A percentile compares a stretch with the other conserved stretches of the same genome.
Evolutionary conservation across 2,329 filamentous ascomycete species (phyloP).

Genomic region (Claviceps maximensis): DNA sequence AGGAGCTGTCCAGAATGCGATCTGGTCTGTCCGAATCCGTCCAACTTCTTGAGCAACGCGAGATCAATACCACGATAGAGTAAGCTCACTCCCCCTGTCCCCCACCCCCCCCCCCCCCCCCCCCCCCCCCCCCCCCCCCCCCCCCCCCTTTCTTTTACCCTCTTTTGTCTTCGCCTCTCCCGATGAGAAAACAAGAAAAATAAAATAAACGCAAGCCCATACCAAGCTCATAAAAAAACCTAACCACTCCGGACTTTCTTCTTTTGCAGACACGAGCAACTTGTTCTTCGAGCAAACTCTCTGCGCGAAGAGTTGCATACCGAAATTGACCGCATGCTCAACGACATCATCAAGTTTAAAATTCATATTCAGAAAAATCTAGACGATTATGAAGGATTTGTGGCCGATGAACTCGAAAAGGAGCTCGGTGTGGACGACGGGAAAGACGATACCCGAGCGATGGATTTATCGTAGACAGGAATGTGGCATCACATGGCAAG

Average conservation of each 20-base stretch:
- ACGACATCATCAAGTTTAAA: conserved; percentile 98
- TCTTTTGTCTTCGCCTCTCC: no score
- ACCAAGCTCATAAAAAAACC: no score
- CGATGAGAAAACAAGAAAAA: no score
- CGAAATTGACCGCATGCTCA: conserved; percentile 88
- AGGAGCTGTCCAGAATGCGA: conserved; percentile 89
- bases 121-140: no score
- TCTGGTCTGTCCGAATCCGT: conserved; percentile 72
- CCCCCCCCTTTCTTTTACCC: no score
- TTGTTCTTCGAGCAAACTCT: conserved; percentile 70
- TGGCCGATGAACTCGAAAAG: conserved; percentile 83
- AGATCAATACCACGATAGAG: conserved; percentile 96
- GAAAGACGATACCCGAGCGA: conserved; percentile 37
- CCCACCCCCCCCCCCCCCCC: no score
- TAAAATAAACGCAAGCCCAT: no score
- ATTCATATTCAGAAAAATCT: conserved; percentile 87
- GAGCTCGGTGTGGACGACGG: conserved; percentile 56
- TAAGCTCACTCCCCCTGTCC: no score
- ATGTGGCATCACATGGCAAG: neutral
- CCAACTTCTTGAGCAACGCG: conserved; percentile 82
- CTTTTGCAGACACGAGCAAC: conserved; percentile 65
- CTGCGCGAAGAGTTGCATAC: conserved; percentile 96
- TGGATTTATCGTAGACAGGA: conserved; percentile 22
- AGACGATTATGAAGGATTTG: conserved; percentile 89
- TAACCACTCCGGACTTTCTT: neutral